A percentile compares a stretch with the other conserved stretches of the same genome.
Conservation (phyloP, 2,329 filamentous ascomycete species). For the Rachicladosporium sp. region DNA sequence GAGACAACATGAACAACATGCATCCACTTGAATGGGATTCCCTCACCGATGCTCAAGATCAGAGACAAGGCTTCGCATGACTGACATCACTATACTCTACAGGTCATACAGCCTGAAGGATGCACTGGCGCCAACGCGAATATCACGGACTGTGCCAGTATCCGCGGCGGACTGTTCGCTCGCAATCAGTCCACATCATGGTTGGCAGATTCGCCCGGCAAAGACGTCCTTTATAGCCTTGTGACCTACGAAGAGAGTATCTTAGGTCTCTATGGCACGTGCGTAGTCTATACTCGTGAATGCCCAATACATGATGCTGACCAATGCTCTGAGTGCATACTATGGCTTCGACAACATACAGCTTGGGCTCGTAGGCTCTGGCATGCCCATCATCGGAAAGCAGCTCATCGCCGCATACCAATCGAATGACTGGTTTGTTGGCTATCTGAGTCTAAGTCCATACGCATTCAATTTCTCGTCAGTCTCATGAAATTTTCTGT, state of each 20-base stretch:
- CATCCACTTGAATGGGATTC: too few relatives aligned
- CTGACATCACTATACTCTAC: too few relatives aligned
- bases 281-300: too few relatives aligned
- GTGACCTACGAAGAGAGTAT: constrained; percentile 11
- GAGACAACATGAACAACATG: too few relatives aligned
- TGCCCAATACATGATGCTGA: too few relatives aligned
- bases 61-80: too few relatives aligned
- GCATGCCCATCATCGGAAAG: constrained; percentile 12
- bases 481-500: not conserved
- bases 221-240: constrained; percentile 20
- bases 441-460: constrained; percentile 20
- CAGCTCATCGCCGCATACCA: constrained; percentile 24
- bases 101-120: constrained; percentile 13
- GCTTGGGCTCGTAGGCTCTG: constrained; percentile 11
- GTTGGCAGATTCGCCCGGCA: constrained; percentile 21
- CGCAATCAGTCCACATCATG: constrained; percentile 24
- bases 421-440: constrained; percentile 22
- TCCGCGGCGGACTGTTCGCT: constrained; percentile 18
- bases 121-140: constrained; percentile 12
- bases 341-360: constrained; percentile 27
- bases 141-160: constrained; percentile 13
- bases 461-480: constrained; percentile 11
- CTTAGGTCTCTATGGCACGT: constrained; percentile 11
- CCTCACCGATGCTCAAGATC: too few relatives aligned
- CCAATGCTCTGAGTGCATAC: constrained; percentile 11